These are phyloP conservation scores for Beauveria brongniartii DNA, from an alignment of 2,329 filamentous ascomycete species.

Conservation along the genomic window DNA sequence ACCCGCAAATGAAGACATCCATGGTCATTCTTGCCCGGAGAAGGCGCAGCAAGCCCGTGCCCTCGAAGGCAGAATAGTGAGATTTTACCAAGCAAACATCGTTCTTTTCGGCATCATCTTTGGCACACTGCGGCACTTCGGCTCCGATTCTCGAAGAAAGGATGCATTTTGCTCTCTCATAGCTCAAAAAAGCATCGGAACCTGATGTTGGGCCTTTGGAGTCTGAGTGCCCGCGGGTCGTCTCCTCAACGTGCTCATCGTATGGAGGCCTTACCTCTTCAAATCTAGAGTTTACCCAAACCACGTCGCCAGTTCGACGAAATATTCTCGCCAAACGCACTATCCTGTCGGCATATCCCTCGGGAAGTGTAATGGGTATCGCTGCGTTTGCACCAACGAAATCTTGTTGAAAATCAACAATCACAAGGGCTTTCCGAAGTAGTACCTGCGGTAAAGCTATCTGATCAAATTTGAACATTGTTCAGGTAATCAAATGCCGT, in stretches of 20 bases:
- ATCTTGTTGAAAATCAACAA: conserved; percentile 87
- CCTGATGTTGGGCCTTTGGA: conserved; percentile 13
- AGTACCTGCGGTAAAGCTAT: conserved; percentile 46
- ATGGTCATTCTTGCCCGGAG: conserved; percentile 82
- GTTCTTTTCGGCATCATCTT: conserved; percentile 27
- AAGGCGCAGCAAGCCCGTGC: conserved; percentile 63
- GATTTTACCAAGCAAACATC: conserved; percentile 57
- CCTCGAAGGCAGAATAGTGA: conserved; percentile 81
- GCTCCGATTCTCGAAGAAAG: conserved; percentile 25
- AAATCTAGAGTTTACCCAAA: conserved; percentile 80
- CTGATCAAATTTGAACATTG: conserved; percentile 50
- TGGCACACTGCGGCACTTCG: conserved; percentile 35
- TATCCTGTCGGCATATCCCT: conserved; percentile 60
- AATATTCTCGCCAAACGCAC: conserved; percentile 62
- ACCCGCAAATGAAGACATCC: conserved; percentile 82
- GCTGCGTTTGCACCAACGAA: conserved; percentile 64
- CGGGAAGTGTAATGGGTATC: conserved; percentile 55
- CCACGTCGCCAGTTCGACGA: conserved; percentile 60
- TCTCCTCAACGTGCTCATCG: background rate
- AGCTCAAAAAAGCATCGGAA: conserved; percentile 39
- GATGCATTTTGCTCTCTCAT: background rate
- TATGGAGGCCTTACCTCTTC: conserved; percentile 29
- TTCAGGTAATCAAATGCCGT: background rate
- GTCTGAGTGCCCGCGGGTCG: background rate
- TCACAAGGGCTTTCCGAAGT: conserved; percentile 63